Conservation (phyloP, 371 early-diverging fungal genomes). For the Saksenaea oblongispora region DNA sequence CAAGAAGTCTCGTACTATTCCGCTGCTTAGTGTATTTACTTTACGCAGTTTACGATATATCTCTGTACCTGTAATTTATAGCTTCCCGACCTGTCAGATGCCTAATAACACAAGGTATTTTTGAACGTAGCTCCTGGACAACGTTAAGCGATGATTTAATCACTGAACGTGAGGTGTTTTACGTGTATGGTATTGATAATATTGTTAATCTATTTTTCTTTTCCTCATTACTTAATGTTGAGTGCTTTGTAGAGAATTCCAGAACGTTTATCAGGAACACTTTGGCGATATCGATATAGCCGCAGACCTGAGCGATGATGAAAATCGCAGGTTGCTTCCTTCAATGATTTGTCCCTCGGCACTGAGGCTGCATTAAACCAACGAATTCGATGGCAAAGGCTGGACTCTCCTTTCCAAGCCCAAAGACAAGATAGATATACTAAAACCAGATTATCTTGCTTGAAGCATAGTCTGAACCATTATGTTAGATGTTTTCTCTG, state of each 20-base stretch:
- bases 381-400: not conserved
- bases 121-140: not conserved
- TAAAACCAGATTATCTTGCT: not conserved
- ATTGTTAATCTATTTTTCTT: not conserved
- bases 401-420: not conserved
- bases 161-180: not conserved
- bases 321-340: not conserved
- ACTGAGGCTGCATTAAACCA: not conserved
- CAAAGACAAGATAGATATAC: not conserved
- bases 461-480: not conserved
- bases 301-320: not conserved
- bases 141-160: not conserved
- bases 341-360: not conserved
- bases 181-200: not conserved
- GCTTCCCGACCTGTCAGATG: not conserved
- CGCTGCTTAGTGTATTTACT: not conserved
- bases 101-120: not conserved
- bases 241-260: not conserved
- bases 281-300: not conserved
- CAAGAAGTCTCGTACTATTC: not conserved
- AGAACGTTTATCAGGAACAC: not conserved
- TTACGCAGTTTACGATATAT: not conserved
- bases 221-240: not conserved
- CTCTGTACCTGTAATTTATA: not conserved
- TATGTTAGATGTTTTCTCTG: not conserved